Conservation (phyloP, 139 green algal species). For the Chlorella sp. region DNA sequence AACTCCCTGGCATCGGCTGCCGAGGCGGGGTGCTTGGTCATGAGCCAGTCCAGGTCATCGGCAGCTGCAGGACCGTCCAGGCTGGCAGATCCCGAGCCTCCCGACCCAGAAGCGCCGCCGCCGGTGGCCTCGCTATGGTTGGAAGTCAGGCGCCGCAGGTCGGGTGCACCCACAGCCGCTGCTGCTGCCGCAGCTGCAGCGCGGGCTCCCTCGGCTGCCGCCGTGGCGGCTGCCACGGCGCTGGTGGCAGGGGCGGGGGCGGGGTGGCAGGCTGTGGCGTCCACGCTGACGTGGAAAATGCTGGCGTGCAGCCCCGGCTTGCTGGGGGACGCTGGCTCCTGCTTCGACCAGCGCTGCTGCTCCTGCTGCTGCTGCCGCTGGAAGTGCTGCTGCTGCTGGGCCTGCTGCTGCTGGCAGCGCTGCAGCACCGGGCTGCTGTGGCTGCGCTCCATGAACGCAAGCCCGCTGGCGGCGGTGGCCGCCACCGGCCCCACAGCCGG, state of each 20-base stretch:
- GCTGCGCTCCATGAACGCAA: constrained; percentile 6
- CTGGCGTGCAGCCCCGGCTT: no score
- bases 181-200: background rate
- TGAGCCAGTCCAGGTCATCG: constrained; percentile 32
- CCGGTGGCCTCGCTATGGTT: constrained; percentile 36
- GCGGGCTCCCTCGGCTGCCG: background rate
- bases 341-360: background rate
- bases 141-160: constrained; percentile 22
- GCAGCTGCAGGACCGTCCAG: background rate
- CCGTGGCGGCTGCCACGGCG: background rate
- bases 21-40: background rate
- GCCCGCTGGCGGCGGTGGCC: background rate
- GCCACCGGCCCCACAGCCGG: background rate
- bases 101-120: background rate
- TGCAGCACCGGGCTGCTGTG: constrained; percentile 20
- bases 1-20: constrained; percentile 16
- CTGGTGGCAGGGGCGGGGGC: no score
- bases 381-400: background rate
- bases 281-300: no score
- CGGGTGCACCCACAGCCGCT: background rate
- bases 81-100: background rate
- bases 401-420: background rate
- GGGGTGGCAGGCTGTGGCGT: no score
- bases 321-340: background rate
- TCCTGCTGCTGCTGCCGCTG: background rate